Evolutionary conservation across 2,329 filamentous ascomycete genomes (phyloP).

Genomic region (Aspergillus uvarum): DNA sequence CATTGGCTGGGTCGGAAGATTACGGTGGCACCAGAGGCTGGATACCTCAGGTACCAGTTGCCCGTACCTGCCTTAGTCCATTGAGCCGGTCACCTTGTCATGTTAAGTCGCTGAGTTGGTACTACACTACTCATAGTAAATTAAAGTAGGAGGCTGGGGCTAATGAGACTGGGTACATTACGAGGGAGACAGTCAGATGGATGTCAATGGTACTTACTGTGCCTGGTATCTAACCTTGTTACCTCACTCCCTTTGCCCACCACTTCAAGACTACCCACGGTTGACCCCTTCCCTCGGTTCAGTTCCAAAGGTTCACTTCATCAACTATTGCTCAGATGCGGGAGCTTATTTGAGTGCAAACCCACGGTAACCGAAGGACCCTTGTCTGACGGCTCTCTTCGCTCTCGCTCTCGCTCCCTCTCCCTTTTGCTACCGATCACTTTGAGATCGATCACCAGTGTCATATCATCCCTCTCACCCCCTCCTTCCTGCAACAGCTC

Average conservation of each 20-base stretch:
- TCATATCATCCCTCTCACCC: not conserved
- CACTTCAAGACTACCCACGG: not conserved
- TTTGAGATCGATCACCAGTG: not conserved
- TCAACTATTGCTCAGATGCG: not conserved
- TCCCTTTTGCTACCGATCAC: not conserved
- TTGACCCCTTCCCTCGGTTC: not conserved
- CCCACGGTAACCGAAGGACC: not conserved
- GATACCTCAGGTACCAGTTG: constrained; percentile 6
- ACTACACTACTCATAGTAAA: not conserved
- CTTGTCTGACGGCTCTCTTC: not conserved
- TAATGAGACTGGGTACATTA: too few relatives aligned
- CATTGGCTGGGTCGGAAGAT: constrained; percentile 5
- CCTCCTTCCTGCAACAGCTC: not conserved
- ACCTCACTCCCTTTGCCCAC: too few relatives aligned
- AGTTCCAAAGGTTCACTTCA: not conserved
- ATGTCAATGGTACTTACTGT: too few relatives aligned
- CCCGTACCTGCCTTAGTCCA: not conserved
- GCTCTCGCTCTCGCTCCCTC: too few relatives aligned
- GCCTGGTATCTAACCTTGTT: too few relatives aligned
- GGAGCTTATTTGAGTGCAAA: not conserved
- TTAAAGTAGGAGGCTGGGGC: too few relatives aligned
- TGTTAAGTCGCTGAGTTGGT: too few relatives aligned
- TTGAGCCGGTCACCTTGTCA: too few relatives aligned
- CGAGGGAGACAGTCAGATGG: too few relatives aligned
- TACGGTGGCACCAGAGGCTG: constrained; percentile 1